Percentiles rank a stretch among this genome's conserved stretches.
Evolutionary conservation across 2,329 filamentous ascomycete genomes (phyloP).

Genomic region (Trichoderma sp.): DNA sequence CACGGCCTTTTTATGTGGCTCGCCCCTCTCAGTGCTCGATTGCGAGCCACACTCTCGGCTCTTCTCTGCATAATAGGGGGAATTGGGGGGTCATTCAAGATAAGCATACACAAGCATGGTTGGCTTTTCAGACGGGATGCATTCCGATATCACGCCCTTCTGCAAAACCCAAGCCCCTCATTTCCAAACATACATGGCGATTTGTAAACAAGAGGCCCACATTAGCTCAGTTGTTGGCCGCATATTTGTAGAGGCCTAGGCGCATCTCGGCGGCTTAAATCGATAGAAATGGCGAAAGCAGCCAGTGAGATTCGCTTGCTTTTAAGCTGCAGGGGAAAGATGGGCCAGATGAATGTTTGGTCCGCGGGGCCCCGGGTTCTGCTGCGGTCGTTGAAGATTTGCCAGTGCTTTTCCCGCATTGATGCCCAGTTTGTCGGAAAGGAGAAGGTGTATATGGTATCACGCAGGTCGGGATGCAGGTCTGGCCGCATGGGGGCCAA

Average conservation of each 20-base stretch:
- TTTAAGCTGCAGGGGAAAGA: not conserved
- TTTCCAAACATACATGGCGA: not conserved
- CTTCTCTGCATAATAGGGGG: not conserved
- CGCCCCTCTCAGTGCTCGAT: not conserved
- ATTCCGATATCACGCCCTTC: not conserved
- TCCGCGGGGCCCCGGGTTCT: slow-evolving; percentile 5
- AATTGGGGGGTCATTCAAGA: not conserved
- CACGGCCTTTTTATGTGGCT: not conserved
- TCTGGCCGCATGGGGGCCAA: not conserved
- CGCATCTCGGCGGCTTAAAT: not conserved
- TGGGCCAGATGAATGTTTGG: not conserved
- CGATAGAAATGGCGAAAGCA: not conserved
- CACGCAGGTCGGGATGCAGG: slow-evolving; percentile 1
- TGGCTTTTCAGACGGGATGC: not conserved
- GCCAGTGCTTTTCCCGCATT: not conserved
- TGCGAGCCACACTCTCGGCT: not conserved
- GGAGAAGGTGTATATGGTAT: slow-evolving; percentile 12
- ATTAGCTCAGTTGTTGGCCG: not conserved
- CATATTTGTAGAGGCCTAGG: not conserved
- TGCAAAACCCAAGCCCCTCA: not conserved
- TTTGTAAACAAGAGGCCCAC: not conserved
- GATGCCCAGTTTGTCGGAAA: slow-evolving; percentile 8
- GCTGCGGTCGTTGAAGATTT: not conserved
- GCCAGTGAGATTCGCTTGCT: not conserved
- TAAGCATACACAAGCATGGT: slow-evolving; percentile 10